Percentiles rank a stretch among this genome's conserved stretches.
These are phyloP conservation scores for Fusarium guadeloupense DNA, from an alignment of 2,329 filamentous ascomycete genomes.

Conservation along the genomic window DNA sequence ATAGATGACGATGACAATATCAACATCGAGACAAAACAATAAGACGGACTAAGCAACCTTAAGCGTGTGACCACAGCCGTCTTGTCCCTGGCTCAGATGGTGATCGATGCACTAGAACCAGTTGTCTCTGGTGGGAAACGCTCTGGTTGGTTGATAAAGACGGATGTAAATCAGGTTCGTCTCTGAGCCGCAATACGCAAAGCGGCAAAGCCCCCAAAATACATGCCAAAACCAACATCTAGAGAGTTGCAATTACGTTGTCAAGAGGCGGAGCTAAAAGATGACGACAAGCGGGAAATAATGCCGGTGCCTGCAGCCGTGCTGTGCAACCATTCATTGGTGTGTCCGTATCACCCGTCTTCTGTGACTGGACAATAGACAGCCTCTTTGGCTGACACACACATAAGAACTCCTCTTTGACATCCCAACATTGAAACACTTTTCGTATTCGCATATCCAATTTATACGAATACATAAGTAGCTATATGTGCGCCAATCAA, in stretches of 20 bases:
- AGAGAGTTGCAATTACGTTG: conserved; percentile 13
- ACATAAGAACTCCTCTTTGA: conserved; percentile 12
- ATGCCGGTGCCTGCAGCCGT: conserved; percentile 18
- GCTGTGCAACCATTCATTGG: conserved; percentile 3
- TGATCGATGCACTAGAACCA: conserved; percentile 12
- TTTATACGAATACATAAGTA: conserved; percentile 23
- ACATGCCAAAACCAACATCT: conserved; percentile 14
- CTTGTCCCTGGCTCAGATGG: conserved; percentile 16
- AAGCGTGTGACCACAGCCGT: conserved; percentile 5
- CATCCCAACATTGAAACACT: not conserved
- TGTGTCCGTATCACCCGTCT: conserved; percentile 26
- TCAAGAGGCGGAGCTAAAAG: conserved; percentile 24
- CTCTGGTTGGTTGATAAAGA: conserved; percentile 18
- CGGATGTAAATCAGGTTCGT: conserved; percentile 12
- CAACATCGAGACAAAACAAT: conserved; percentile 12
- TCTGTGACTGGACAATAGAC: conserved; percentile 4
- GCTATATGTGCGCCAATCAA: conserved; percentile 7
- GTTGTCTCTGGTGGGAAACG: not conserved
- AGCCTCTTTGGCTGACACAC: conserved; percentile 5
- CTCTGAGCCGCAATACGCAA: conserved; percentile 7
- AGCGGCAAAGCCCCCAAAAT: not conserved
- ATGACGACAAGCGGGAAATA: conserved; percentile 24
- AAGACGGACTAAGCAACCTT: conserved; percentile 5
- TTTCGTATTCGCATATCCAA: conserved; percentile 28
- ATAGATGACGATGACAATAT: conserved; percentile 34